Evolutionary conservation across 192 early-diverging fungal genomes (phyloP).

Genomic region (Fimicolochytrium jonesii): DNA sequence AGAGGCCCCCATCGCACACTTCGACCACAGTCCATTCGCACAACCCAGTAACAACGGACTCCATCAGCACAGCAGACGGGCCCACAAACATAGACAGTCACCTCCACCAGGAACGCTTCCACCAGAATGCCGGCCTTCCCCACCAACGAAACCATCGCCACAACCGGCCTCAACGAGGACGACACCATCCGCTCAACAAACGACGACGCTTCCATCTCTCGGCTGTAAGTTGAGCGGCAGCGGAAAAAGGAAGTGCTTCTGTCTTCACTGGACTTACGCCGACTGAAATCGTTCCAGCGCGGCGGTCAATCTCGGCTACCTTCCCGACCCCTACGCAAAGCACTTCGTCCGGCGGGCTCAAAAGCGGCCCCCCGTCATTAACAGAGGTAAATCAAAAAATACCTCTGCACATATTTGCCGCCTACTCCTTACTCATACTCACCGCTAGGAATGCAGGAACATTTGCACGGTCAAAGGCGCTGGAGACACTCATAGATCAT

Average conservation of each 20-base stretch:
- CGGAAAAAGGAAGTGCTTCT: too few species aligned
- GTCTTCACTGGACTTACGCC: not conserved
- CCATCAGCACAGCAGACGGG: too few species aligned
- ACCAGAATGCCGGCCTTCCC: too few species aligned
- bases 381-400: constrained; percentile 59
- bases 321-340: constrained; percentile 64
- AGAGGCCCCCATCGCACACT: too few species aligned
- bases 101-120: too few species aligned
- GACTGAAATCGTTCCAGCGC: constrained; percentile 46
- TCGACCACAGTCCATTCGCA: too few species aligned
- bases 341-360: constrained; percentile 62
- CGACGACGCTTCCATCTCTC: constrained; percentile 81
- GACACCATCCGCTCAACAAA: constrained; percentile 82
- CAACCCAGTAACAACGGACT: too few species aligned
- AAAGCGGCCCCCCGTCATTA: constrained; percentile 85
- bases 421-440: not conserved
- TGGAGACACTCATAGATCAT: constrained; percentile 61
- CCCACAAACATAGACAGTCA: too few species aligned
- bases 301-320: constrained; percentile 75
- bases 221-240: constrained; percentile 76
- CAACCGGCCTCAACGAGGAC: constrained; percentile 39
- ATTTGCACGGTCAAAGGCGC: constrained; percentile 64
- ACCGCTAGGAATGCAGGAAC: constrained; percentile 50
- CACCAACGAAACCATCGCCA: too few species aligned
- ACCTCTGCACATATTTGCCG: not conserved